Conservation (phyloP, 2,329 filamentous ascomycete species). For the Neoscytalidium dimidiatum region DNA sequence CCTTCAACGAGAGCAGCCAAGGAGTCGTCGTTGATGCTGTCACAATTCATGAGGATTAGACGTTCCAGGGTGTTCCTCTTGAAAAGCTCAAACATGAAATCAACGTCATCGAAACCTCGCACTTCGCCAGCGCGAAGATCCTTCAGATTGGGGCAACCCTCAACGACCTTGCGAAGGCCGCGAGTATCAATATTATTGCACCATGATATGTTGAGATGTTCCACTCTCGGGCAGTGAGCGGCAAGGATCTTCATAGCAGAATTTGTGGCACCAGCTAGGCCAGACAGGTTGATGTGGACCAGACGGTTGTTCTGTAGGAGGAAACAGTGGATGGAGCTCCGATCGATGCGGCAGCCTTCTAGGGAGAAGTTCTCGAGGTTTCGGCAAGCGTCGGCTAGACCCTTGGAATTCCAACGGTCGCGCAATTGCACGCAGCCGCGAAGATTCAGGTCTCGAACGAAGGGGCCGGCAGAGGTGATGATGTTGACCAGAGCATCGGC, state of each 20-base stretch:
- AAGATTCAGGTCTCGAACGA: conserved; percentile 87
- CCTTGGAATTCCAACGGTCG: conserved; percentile 75
- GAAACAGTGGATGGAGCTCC: conserved; percentile 74
- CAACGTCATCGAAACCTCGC: conserved; percentile 72
- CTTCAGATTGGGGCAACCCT: conserved; percentile 70
- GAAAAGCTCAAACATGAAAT: conserved; percentile 75
- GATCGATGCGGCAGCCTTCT: conserved; percentile 86
- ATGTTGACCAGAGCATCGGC: conserved; percentile 82
- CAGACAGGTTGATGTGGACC: conserved; percentile 83
- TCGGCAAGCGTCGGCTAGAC: conserved; percentile 78
- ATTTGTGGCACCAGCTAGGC: conserved; percentile 77
- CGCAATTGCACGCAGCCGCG: conserved; percentile 87
- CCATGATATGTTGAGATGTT: conserved; percentile 88
- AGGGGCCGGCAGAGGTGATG: conserved; percentile 81
- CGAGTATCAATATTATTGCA: conserved; percentile 81
- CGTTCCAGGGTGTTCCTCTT: conserved; percentile 78
- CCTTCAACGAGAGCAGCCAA: conserved; percentile 77
- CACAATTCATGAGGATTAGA: conserved; percentile 79
- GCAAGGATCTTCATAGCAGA: conserved; percentile 84
- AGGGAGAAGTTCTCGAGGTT: conserved; percentile 87
- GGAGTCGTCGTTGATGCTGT: conserved; percentile 73
- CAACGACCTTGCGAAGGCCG: conserved; percentile 72
- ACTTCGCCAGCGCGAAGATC: conserved; percentile 85
- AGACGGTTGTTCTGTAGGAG: conserved; percentile 77
- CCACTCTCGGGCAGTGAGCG: conserved; percentile 76